These are phyloP conservation scores for Neurospora africana DNA, from an alignment of 495 filamentous ascomycete genomes.

Conservation along the genomic window DNA sequence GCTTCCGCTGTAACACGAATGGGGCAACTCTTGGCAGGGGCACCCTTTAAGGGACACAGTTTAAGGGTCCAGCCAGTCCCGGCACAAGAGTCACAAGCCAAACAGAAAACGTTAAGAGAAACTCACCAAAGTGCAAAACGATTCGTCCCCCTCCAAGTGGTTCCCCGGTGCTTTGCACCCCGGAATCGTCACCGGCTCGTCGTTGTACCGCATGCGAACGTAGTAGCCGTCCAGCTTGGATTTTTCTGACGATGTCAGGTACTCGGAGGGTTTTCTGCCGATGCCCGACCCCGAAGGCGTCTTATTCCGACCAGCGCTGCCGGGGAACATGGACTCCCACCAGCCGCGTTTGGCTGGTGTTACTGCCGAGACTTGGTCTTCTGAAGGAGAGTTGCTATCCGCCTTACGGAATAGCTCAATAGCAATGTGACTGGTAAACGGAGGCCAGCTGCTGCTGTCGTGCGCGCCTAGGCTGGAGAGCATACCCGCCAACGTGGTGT, in stretches of 20 bases:
- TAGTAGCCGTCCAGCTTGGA: slow-evolving; percentile 59
- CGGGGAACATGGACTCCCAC: slow-evolving; percentile 37
- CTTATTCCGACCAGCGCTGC: neutral
- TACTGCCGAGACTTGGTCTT: neutral
- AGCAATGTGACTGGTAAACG: slow-evolving; percentile 83
- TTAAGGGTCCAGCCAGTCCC: too few relatives aligned
- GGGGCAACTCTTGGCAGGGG: neutral
- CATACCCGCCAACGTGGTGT: slow-evolving; percentile 79
- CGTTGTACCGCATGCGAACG: slow-evolving; percentile 93
- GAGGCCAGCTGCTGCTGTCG: slow-evolving; percentile 68
- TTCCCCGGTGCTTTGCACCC: slow-evolving; percentile 69
- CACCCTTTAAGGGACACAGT: too few relatives aligned
- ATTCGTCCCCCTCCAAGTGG: slow-evolving; percentile 80
- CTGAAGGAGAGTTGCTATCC: slow-evolving; percentile 2
- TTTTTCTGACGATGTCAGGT: slow-evolving; percentile 41
- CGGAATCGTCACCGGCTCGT: slow-evolving; percentile 66
- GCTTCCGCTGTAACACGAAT: neutral
- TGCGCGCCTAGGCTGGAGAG: slow-evolving; percentile 72
- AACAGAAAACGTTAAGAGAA: too few relatives aligned
- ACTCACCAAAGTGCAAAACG: slow-evolving; percentile 73
- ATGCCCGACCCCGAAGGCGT: slow-evolving; percentile 19
- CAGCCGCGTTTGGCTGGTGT: slow-evolving; percentile 26
- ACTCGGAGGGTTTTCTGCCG: slow-evolving; percentile 38
- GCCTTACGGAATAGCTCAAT: slow-evolving; percentile 71
- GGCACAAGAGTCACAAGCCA: too few relatives aligned